Percentiles rank a stretch among this genome's conserved stretches.
Evolutionary conservation across 129 eudicot genomes (phyloP).

Genomic region (Logfia minima): DNA sequence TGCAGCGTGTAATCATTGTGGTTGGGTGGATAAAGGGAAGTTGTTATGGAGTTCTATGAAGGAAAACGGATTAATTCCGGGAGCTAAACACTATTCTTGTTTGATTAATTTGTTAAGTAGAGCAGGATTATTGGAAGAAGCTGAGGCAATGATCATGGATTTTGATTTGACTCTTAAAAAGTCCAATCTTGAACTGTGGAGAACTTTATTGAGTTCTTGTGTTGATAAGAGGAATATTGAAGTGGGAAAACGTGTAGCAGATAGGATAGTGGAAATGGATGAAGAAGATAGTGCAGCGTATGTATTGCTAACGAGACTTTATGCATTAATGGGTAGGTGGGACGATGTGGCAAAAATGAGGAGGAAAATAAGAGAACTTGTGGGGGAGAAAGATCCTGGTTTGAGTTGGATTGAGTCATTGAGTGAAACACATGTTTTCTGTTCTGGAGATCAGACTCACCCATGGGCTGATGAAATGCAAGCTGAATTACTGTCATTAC

Average conservation of each 20-base stretch:
- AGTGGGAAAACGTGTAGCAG: slow-evolving; percentile 62
- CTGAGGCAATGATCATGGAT: slow-evolving; percentile 51
- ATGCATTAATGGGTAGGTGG: slow-evolving; percentile 65
- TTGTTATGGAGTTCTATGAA: slow-evolving; percentile 65
- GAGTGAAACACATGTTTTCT: slow-evolving; percentile 47
- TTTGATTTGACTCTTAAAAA: slow-evolving; percentile 31
- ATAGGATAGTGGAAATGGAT: slow-evolving; percentile 36
- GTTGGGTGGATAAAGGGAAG: slow-evolving; percentile 59
- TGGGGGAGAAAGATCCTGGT: slow-evolving; percentile 64
- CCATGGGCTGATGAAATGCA: slow-evolving; percentile 40
- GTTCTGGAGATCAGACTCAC: slow-evolving; percentile 68
- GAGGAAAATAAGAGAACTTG: slow-evolving; percentile 46
- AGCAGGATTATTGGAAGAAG: slow-evolving; percentile 70
- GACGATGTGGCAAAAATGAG: slow-evolving; percentile 60
- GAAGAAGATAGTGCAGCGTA: slow-evolving; percentile 55
- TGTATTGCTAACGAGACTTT: slow-evolving; percentile 51
- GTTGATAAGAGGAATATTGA: slow-evolving; percentile 43
- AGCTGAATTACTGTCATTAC: slow-evolving; percentile 43
- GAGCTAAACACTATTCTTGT: slow-evolving; percentile 76
- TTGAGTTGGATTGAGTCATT: slow-evolving; percentile 70
- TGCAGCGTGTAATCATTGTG: slow-evolving; percentile 74
- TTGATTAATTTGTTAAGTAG: slow-evolving; percentile 71
- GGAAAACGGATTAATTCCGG: slow-evolving; percentile 50
- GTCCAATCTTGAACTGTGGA: slow-evolving; percentile 59
- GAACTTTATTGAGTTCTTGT: slow-evolving; percentile 64